Evolutionary conservation across 257 asterid species (phyloP).

Genomic region (Salvia hispanica): DNA sequence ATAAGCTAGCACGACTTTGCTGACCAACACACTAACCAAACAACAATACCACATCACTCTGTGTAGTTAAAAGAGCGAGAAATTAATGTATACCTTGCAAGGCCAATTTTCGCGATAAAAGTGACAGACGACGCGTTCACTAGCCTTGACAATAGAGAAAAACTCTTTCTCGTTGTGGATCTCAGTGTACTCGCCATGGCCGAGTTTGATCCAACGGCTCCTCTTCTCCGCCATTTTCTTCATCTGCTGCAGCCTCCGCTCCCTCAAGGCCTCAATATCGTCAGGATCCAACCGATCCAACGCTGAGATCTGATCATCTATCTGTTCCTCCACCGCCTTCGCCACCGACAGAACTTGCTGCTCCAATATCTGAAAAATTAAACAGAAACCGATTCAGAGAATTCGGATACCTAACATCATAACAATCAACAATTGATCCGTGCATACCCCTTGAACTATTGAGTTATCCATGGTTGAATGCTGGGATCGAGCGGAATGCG

Average conservation of each 20-base stretch:
- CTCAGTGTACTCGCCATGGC: constrained; percentile 96
- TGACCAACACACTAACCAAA: neutral
- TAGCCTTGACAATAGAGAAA: constrained; percentile 84
- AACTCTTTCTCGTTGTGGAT: constrained; percentile 89
- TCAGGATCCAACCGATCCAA: constrained; percentile 79
- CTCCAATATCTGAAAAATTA: constrained; percentile 65
- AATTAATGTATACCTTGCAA: constrained; percentile 66
- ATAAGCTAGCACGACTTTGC: neutral
- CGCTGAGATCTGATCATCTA: constrained; percentile 88
- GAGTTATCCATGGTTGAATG: constrained; percentile 62
- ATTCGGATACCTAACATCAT: neutral
- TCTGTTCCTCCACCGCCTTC: constrained; percentile 93
- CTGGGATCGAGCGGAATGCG: constrained; percentile 28
- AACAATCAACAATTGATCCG: neutral
- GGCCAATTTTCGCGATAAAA: constrained; percentile 99
- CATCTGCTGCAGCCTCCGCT: constrained; percentile 94
- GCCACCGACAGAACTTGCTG: constrained; percentile 89
- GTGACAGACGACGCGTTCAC: constrained; percentile 97
- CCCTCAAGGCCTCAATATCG: constrained; percentile 83
- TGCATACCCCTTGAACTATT: constrained; percentile 58
- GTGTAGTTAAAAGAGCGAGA: too few relatives aligned
- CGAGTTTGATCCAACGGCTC: constrained; percentile 85
- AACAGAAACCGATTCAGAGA: constrained; percentile 7
- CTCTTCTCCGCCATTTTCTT: constrained; percentile 97
- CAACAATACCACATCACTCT: neutral